Percentiles rank a stretch among this genome's conserved stretches.
Conservation (phyloP, 106 monocot species). For the Dioscorea alata region DNA sequence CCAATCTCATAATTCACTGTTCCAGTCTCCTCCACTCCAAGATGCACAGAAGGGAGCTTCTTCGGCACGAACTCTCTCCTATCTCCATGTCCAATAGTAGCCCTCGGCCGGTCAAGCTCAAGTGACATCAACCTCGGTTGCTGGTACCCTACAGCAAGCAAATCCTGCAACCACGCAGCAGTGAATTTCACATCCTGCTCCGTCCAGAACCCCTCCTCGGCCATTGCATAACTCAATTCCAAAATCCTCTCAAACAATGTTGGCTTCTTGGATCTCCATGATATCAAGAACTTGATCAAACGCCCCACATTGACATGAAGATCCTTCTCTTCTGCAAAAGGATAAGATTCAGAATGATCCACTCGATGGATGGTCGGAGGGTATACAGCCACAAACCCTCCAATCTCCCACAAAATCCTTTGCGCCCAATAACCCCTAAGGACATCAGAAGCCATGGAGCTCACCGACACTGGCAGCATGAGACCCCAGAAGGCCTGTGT, state of each 20-base stretch:
- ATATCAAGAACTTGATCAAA: slow-evolving; percentile 71
- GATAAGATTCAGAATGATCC: slow-evolving; percentile 53
- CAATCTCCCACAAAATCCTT: slow-evolving; percentile 93
- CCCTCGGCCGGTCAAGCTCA: slow-evolving; percentile 76
- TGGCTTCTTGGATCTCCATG: slow-evolving; percentile 73
- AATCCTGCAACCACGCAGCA: slow-evolving; percentile 87
- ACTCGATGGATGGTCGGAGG: slow-evolving; percentile 71
- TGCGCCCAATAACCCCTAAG: slow-evolving; percentile 90
- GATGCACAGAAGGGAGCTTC: slow-evolving; percentile 87
- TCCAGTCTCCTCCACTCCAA: slow-evolving; percentile 84
- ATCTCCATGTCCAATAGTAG: slow-evolving; percentile 85
- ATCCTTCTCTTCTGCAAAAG: slow-evolving; percentile 93
- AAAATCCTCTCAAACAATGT: slow-evolving; percentile 79
- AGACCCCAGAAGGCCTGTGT: slow-evolving; percentile 89
- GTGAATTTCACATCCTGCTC: slow-evolving; percentile 77
- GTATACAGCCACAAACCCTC: slow-evolving; percentile 74
- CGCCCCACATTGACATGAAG: slow-evolving; percentile 90
- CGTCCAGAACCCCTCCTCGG: slow-evolving; percentile 91
- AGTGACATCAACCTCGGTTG: slow-evolving; percentile 91
- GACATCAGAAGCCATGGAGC: slow-evolving; percentile 91
- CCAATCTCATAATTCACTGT: slow-evolving; percentile 83
- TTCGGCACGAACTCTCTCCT: slow-evolving; percentile 71
- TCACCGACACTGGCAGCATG: slow-evolving; percentile 70
- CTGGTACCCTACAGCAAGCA: slow-evolving; percentile 73
- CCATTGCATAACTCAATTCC: slow-evolving; percentile 83